Evolutionary conservation across 495 filamentous ascomycete species (phyloP), one percentile per base, ranked within the genome.

Genomic region (Letharia lupina): DNA sequence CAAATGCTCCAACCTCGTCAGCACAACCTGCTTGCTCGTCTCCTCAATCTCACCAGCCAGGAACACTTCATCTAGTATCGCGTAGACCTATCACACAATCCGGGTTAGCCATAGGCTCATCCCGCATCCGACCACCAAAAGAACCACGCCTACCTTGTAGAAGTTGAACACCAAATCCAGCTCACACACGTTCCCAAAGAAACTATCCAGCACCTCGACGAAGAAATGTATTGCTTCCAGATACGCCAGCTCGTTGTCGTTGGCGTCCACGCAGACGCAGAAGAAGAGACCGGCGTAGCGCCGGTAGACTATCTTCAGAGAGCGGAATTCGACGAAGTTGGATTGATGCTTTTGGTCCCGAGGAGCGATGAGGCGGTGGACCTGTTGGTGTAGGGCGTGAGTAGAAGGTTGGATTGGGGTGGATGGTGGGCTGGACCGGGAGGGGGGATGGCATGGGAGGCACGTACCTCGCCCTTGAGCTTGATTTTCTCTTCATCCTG

Each of bases 141-240:
- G 37, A 68, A 67, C 41, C 23, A 4, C 8, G 75, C 75, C 9
- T 63, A 88, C 88, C 84, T 93, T 93, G 76, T 91, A 92, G 73
- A 93, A 98, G 77, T 97, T 98, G 79, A 98, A 98, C 68, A 98
- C 95, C 78, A 98, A 80, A 83, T 98, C 94, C 77, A 98, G 82
- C 81, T 98, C 94, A 78, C 94, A 98, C 63, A 98, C 94, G 76
- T 98, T 98, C 70, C 94, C 94, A 75, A 98, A 98, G 80, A 98
- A 98, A 70, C 89, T 84, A 83, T 98, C 94, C 72, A 98, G 82
- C 68, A 98, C 94, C 79, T 98, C 94, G 68, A 98, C 94, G 74
- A 98, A 98, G 80, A 98, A 98, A 81, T 98, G 94, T 75, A 98
- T 96, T 0, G 93, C 94, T 77, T 98, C 94, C 62, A 98, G 81